A percentile compares a stretch with the other conserved stretches of the same genome.
Conservation (phyloP, 2,329 filamentous ascomycete species). For the Boeremia exigua region DNA sequence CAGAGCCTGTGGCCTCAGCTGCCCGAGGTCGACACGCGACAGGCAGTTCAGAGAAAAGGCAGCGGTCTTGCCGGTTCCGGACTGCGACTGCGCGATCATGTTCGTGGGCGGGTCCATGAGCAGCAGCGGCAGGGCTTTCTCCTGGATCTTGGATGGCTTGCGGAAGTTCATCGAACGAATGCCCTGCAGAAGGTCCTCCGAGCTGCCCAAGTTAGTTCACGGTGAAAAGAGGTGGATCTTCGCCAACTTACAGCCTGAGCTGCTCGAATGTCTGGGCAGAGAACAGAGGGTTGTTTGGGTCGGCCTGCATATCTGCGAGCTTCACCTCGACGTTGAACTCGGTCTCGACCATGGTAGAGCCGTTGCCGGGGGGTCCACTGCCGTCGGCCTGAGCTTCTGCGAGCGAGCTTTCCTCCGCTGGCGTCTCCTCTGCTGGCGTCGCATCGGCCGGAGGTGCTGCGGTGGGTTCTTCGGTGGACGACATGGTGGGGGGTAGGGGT, state of each 20-base stretch:
- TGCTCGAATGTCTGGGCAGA: constrained; percentile 86
- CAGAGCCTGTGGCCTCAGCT: constrained; percentile 79
- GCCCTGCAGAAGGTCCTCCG: constrained; percentile 57
- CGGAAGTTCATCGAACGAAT: constrained; percentile 88
- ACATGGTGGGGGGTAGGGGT: constrained; percentile 12
- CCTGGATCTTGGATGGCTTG: constrained; percentile 98
- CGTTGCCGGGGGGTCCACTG: constrained; percentile 48
- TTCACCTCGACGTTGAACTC: constrained; percentile 92
- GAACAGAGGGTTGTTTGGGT: constrained; percentile 85
- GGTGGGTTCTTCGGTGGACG: constrained; percentile 24
- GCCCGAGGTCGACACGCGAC: constrained; percentile 78
- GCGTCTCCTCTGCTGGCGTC: constrained; percentile 2
- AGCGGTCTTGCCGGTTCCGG: constrained; percentile 96
- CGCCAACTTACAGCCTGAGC: constrained; percentile 72
- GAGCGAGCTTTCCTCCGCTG: constrained; percentile 15
- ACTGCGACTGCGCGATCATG: constrained; percentile 99
- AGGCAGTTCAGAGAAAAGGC: constrained; percentile 94
- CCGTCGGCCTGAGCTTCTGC: constrained; percentile 54
- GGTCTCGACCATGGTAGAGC: constrained; percentile 66
- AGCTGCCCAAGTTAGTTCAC: constrained; percentile 24
- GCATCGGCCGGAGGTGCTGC: constrained; percentile 12
- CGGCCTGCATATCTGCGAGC: constrained; percentile 84
- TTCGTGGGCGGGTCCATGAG: constrained; percentile 86
- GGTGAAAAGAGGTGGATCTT: not conserved
- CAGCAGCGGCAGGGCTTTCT: constrained; percentile 88